Evolutionary conservation across 1,139 yeast species (phyloP).

Genomic region (Debaryomyces psychrophilus): DNA sequence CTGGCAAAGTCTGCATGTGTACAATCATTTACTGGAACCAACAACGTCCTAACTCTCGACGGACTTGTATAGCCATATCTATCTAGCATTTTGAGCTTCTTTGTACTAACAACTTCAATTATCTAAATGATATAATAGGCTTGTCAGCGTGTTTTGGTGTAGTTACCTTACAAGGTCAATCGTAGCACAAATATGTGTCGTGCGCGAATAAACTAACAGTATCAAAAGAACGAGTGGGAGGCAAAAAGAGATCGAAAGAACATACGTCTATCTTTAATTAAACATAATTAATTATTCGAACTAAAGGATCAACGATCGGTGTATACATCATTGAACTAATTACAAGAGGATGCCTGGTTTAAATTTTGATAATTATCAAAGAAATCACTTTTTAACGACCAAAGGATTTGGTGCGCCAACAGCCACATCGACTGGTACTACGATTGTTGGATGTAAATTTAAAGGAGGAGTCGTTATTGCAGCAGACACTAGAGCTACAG

Average conservation of each 20-base stretch:
- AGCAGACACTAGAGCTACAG: constrained; percentile 97
- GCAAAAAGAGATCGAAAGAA: constrained; percentile 2
- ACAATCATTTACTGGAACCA: constrained; percentile 72
- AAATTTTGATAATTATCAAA: constrained; percentile 88
- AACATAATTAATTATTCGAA: neutral
- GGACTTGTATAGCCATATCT: constrained; percentile 48
- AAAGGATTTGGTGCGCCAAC: constrained; percentile 78
- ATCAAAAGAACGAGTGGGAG: constrained; percentile 6
- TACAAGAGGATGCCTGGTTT: constrained; percentile 72
- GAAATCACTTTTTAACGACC: constrained; percentile 73
- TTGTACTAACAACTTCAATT: neutral
- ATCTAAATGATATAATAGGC: neutral
- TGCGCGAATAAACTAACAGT: constrained; percentile 6
- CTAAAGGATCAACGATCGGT: neutral
- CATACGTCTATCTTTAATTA: neutral
- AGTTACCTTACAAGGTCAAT: neutral
- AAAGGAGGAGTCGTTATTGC: constrained; percentile 95
- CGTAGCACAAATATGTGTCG: constrained; percentile 3
- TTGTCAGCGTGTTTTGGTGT: neutral
- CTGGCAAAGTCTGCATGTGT: constrained; percentile 48
- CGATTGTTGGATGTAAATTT: constrained; percentile 94
- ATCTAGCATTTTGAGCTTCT: constrained; percentile 18
- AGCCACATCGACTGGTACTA: constrained; percentile 97
- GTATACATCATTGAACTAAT: constrained; percentile 1
- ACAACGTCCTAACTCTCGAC: constrained; percentile 64